Evolutionary conservation across 108 stramenopile genomes (phyloP), one percentile per base, ranked within the genome.

Genomic region (Nannochloropsis salina): DNA sequence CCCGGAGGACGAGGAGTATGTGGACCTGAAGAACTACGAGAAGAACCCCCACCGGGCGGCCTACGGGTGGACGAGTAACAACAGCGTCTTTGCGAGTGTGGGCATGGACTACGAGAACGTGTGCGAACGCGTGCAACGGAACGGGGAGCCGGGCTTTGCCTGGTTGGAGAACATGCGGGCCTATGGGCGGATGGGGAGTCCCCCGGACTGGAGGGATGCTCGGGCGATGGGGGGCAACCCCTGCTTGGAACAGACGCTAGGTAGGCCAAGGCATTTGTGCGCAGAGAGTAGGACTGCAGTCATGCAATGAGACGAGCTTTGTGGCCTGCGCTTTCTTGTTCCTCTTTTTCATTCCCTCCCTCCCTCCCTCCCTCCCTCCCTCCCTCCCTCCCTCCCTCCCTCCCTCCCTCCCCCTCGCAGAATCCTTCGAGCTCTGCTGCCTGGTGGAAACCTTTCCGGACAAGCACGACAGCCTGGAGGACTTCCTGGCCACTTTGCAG

Each of bases 381-480:
- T 74, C 61, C 61, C 5, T 74, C 61, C 5, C 61, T 74, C 5
- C 61, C 5, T 74, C 12, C 47, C 47, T 51, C 5, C 61, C 61
- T 74, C 61, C 61, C 61, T 74, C 5, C 61, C 6, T 74, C 61
- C 61, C 8, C n/a, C 31, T 31, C 31, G 2, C 61, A 74, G 92
- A 92, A 87, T 90, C 89, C n/a, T 92, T 91, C 87, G 92, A 92
- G 89, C 90, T 92, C 43, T 92, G 92, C 89, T 92, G 91, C 82
- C 86, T 92, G 20, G 92, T 92, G 44, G 92, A 92, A 83, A 92
- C 92, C n/a, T 92, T 92, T 47, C 92, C 92, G 9, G 42, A 82
- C 87, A 91, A 88, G 89, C 92, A 92, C 87, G 91, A 89, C 15
- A 44, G 45, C 85, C 74, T 92, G 15, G 92, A 92, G 22, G 92